These are phyloP conservation scores for Xylaria sp. DNA, from an alignment of 2,329 filamentous ascomycete species.

Conservation along the genomic window DNA sequence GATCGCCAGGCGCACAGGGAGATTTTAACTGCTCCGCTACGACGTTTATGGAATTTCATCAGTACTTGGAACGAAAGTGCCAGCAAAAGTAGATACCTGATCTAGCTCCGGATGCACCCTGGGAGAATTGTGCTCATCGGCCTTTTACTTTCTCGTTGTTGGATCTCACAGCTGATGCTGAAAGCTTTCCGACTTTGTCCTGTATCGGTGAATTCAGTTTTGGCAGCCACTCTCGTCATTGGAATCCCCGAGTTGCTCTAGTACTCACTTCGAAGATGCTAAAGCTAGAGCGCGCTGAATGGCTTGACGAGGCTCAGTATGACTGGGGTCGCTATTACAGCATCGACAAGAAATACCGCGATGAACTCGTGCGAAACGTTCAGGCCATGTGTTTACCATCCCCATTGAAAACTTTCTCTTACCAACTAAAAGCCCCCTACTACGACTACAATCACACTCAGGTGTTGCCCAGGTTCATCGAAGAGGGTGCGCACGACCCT, in stretches of 20 bases:
- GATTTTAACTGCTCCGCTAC: neutral
- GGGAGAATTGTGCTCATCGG: neutral
- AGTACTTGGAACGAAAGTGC: neutral
- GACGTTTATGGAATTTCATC: slow-evolving; percentile 4
- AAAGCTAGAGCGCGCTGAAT: neutral
- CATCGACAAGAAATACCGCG: neutral
- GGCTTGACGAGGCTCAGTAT: neutral
- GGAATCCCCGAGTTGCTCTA: neutral
- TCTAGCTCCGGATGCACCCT: neutral
- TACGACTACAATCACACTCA: neutral
- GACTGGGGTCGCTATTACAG: slow-evolving; percentile 16
- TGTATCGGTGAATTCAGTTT: neutral
- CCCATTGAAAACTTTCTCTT: neutral
- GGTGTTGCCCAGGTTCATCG: slow-evolving; percentile 3
- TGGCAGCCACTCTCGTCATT: neutral
- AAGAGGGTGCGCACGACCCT: neutral
- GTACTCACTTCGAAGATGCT: slow-evolving; percentile 12
- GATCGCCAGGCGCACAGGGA: neutral
- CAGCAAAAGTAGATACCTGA: neutral
- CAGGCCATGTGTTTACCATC: neutral
- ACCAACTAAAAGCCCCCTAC: neutral
- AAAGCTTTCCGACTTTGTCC: neutral
- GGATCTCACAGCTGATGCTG: neutral
- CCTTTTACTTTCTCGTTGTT: neutral
- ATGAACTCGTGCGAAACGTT: neutral